Percentiles rank a stretch among this genome's conserved stretches.
Conservation (phyloP, 805 yeast species). For the Candida sithepensis region DNA sequence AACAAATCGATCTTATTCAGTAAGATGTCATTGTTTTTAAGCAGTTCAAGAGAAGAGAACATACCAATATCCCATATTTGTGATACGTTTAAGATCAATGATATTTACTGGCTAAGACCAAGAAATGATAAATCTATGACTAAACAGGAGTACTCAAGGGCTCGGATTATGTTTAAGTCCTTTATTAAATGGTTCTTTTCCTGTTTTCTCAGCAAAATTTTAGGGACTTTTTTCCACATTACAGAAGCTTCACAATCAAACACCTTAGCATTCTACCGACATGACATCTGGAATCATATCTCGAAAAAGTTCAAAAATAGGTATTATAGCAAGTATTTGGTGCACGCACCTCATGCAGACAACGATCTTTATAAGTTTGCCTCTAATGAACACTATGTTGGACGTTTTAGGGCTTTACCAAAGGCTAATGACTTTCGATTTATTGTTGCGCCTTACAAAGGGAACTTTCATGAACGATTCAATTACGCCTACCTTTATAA, state of each 20-base stretch:
- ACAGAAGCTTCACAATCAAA: conserved; percentile 48
- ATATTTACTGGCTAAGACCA: conserved; percentile 55
- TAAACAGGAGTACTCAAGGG: conserved; percentile 39
- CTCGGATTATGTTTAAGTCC: conserved; percentile 33
- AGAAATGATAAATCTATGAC: conserved; percentile 25
- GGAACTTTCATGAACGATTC: conserved; percentile 29
- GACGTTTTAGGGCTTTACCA: conserved; percentile 52
- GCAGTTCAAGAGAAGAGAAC: conserved; percentile 34
- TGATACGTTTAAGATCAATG: conserved; percentile 36
- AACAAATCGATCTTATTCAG: conserved; percentile 43
- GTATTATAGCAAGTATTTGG: conserved; percentile 40
- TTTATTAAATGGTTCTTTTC: conserved; percentile 61
- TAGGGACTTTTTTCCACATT: conserved; percentile 60
- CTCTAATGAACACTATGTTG: conserved; percentile 31
- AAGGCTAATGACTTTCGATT: conserved; percentile 58
- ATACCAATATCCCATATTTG: conserved; percentile 33
- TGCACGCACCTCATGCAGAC: conserved; percentile 9
- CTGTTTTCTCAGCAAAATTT: conserved; percentile 40
- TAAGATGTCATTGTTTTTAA: conserved; percentile 36
- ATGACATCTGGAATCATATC: conserved; percentile 50
- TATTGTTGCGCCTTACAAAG: conserved; percentile 51
- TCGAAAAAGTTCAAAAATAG: conserved; percentile 38
- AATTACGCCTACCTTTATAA: conserved; percentile 34
- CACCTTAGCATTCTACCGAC: conserved; percentile 49
- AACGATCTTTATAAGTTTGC: conserved; percentile 17